Evolutionary conservation across 2,329 filamentous ascomycete genomes (phyloP), one percentile per base, ranked within the genome.

Genomic region (Verticillium dahliae): DNA sequence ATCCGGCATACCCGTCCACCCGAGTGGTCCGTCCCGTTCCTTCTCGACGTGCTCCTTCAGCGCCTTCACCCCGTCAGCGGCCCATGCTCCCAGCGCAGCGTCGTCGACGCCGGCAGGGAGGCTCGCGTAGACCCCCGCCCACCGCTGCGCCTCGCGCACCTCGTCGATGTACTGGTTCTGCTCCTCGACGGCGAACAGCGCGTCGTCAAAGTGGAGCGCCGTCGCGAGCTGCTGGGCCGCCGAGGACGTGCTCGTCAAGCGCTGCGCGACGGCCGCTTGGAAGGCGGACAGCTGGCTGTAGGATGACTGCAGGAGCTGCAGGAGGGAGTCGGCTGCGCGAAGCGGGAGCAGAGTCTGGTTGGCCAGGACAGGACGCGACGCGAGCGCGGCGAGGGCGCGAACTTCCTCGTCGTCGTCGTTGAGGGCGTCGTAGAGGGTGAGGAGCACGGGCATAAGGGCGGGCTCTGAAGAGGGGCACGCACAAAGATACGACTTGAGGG

Each of bases 331-430:
- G 9, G 78, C 77, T 2, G 82, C 79, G 63, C 82, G 78, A 38
- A 82, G 73, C 38, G 80, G 77, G 10, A 81, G 77, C 41, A 83
- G 74, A 33, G 83, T 73, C 33, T 72, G 68, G 22, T 72, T 66
- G 15, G 73, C 75, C 7, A 88, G 67, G 31, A 90, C 72, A 27
- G 69, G 71, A 5, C 74, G 71, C 0, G 81, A 78, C 1, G 84
- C 80, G 0, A 67, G 63, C 2, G 87, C 84, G 7, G 88, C 89
- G 1, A 84, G 72, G 38, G 88, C 83, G 55, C 94, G 86, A 65
- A 97, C 84, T 62, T 97, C 92, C 64, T 97, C 91, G 70, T 98
- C 94, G 70, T 98, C 94, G 70, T 98, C 95, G 70, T 91, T 90
- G 4, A 96, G 81, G 56, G 87, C 80, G 70, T 92, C 88, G 73